Conservation (phyloP, 2,329 filamentous ascomycete species). For the Capronia coronata region DNA sequence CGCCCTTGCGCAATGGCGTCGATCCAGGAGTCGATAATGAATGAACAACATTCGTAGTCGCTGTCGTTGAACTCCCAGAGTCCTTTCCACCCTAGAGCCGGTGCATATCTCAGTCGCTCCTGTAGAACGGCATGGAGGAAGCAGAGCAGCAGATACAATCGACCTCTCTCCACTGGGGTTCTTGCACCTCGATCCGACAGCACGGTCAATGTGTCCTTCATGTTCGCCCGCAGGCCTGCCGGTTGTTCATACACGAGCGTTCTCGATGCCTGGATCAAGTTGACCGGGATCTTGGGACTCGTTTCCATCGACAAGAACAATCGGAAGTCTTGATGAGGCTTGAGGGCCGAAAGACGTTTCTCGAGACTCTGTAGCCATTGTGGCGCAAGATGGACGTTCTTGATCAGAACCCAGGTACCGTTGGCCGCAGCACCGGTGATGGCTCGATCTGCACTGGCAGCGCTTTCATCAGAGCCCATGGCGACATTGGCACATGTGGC, state of each 20-base stretch:
- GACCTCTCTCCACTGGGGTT: constrained; percentile 80
- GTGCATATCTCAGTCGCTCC: constrained; percentile 88
- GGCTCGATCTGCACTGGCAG: constrained; percentile 89
- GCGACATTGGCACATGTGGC: constrained; percentile 92
- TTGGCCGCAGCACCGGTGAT: constrained; percentile 86
- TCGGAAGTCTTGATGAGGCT: constrained; percentile 86
- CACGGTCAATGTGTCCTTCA: constrained; percentile 92
- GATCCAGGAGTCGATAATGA: constrained; percentile 93
- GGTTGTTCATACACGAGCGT: constrained; percentile 98
- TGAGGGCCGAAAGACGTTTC: constrained; percentile 92
- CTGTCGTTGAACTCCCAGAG: constrained; percentile 99
- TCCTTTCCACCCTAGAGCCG: constrained; percentile 90
- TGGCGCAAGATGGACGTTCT: constrained; percentile 95
- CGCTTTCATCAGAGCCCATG: constrained; percentile 95
- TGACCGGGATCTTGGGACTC: constrained; percentile 93
- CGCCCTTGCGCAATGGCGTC: constrained; percentile 74
- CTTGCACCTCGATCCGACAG: constrained; percentile 69
- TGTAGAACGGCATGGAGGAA: constrained; percentile 96
- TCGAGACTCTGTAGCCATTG: constrained; percentile 96
- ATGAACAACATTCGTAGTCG: constrained; percentile 97
- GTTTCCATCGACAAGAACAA: constrained; percentile 98
- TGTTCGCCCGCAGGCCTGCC: constrained; percentile 90
- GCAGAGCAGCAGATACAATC: constrained; percentile 82
- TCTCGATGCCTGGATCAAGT: constrained; percentile 82
- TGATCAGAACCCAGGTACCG: constrained; percentile 94